Percentiles rank a stretch among this genome's conserved stretches.
Conservation (phyloP, 2,329 filamentous ascomycete genomes). For the Paracoccidioides lutzii region DNA sequence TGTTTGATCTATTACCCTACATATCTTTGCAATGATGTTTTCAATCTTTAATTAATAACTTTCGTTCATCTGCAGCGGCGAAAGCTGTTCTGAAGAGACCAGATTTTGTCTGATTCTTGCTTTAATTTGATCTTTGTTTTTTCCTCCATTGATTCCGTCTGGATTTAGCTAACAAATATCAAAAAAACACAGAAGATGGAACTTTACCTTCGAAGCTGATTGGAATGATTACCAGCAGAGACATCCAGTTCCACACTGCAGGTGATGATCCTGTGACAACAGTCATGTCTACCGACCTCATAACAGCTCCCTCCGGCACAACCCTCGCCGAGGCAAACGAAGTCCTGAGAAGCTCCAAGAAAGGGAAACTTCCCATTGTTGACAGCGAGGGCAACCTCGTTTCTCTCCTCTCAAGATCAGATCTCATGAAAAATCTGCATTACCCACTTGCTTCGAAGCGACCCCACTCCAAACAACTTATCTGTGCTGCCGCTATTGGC, state of each 20-base stretch:
- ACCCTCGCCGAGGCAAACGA: slow-evolving; percentile 80
- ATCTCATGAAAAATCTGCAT: slow-evolving; percentile 97
- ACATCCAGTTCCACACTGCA: slow-evolving; percentile 90
- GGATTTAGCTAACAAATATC: slow-evolving; percentile 11
- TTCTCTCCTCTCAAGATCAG: slow-evolving; percentile 84
- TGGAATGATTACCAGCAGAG: slow-evolving; percentile 93
- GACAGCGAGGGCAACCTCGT: slow-evolving; percentile 73
- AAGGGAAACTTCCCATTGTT: slow-evolving; percentile 92
- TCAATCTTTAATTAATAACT: slow-evolving; percentile 69
- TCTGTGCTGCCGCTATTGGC: slow-evolving; percentile 88
- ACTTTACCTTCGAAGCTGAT: slow-evolving; percentile 90
- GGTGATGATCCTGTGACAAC: slow-evolving; percentile 59
- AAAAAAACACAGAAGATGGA: slow-evolving; percentile 59
- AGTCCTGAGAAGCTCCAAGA: slow-evolving; percentile 89
- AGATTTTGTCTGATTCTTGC: slow-evolving; percentile 37
- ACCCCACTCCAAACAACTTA: slow-evolving; percentile 91
- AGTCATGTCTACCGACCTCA: slow-evolving; percentile 91
- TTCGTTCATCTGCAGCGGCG: slow-evolving; percentile 99
- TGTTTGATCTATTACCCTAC: slow-evolving; percentile 10
- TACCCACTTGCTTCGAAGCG: slow-evolving; percentile 95
- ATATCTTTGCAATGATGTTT: slow-evolving; percentile 52
- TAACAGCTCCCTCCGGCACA: slow-evolving; percentile 75
- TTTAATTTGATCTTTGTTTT: slow-evolving; percentile 6
- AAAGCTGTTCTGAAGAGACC: slow-evolving; percentile 72
- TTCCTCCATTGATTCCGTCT: slow-evolving; percentile 9